Base-by-base conservation (phyloP, 2,329 filamentous ascomycete species). In the Teratosphaeria gauchensis region DNA sequence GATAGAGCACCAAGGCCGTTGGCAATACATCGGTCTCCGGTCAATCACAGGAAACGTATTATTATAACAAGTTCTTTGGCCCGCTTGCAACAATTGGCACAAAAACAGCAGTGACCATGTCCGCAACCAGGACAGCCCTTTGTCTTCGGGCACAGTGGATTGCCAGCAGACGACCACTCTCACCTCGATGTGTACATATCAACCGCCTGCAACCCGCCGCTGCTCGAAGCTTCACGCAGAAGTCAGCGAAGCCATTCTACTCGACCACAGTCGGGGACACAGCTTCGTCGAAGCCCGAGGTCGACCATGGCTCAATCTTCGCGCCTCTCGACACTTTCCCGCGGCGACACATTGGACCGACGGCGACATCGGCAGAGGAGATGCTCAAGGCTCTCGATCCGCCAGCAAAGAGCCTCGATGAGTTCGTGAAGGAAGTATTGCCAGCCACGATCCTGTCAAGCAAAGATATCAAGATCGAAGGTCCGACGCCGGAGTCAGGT, bases 271-370 rank as follows among this genome's bases (percentile, higher is more conserved):
- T 66, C n/a, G 62, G 61, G 8, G 64, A 68, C 51, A 66, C 65
- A 11, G 60, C 60, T 12, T 53, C 56, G 53, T 61, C 53, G 31
- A 63, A 67, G 33, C 62, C 68, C 53, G 62, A 67, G 42, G 54
- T 62, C 21, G 59, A 64, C 57, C 65, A 68, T 65, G 67, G 53
- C n/a, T 70, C 69, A 56, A 66, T 72, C 58, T 77, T 77, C 69
- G 72, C 72, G 46, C 73, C 73, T 42, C 76, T 84, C 59, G 84
- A 87, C 69, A 83, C 84, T 48, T 95, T 96, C 69, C 80, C 88
- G 58, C 82, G 87, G 59, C 85, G 92, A 54, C 92, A 96, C 75
- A 95, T 96, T 75, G 92, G 92, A 0, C 91, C 91, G 3, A 85
- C 87, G 56, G 80, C 86, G 35, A 77, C 80, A 52, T 85, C 89